A percentile compares a stretch with the other conserved stretches of the same genome.
phyloP scores from a whole-genome alignment of 345 rosid species.

The Hibiscus trionum region DNA sequence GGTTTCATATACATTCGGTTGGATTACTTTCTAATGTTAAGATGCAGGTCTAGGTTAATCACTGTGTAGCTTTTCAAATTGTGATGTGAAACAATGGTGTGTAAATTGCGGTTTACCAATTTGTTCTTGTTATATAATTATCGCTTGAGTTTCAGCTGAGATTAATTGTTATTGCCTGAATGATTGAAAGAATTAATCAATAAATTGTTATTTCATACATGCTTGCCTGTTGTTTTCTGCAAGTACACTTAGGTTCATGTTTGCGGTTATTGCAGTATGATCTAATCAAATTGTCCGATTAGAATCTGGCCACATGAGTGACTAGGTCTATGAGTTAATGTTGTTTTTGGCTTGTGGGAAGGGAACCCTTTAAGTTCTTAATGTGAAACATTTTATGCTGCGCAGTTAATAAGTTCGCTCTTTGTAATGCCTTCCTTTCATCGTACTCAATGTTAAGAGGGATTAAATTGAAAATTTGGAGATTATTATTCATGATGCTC shows the following conservation, averaged over 20 bases:
- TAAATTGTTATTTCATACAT: background rate
- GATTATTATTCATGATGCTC: background rate
- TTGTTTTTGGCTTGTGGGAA: background rate
- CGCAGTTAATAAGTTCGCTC: background rate
- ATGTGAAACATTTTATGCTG: background rate
- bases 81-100: background rate
- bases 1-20: constrained; percentile 11
- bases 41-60: background rate
- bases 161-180: background rate
- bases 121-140: background rate
- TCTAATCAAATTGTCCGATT: background rate
- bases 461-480: background rate
- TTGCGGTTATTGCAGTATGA: background rate
- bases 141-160: background rate
- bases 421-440: background rate
- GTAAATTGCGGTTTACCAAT: background rate
- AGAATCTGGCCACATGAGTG: background rate
- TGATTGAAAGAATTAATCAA: background rate
- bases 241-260: background rate
- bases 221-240: background rate
- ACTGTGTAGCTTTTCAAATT: background rate
- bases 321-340: background rate
- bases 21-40: background rate
- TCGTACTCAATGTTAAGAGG: background rate
- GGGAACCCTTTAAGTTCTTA: background rate